Evolutionary conservation across 306 rosid genomes (phyloP).

Genomic region (Cucurbita argyrosperma): DNA sequence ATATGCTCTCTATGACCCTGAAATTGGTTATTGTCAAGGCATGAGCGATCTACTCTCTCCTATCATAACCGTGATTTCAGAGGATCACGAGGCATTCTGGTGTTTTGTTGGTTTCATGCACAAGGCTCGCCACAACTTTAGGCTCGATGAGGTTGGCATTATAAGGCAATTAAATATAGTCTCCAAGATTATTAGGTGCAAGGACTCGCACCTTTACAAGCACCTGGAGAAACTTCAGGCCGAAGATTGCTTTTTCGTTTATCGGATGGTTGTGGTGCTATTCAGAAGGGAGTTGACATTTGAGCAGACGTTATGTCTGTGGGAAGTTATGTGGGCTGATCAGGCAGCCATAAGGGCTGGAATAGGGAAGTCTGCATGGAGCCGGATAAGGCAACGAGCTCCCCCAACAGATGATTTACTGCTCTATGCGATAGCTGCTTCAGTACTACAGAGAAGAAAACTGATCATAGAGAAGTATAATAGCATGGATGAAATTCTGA

Average conservation of each 20-base stretch:
- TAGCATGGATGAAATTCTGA: conserved; percentile 98
- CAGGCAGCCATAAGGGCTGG: conserved; percentile 97
- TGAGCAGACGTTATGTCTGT: conserved; percentile 92
- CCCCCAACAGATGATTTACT: conserved; percentile 88
- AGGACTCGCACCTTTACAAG: conserved; percentile 80
- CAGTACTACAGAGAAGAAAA: conserved; percentile 81
- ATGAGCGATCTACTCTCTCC: conserved; percentile 99
- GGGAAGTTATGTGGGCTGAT: conserved; percentile 99
- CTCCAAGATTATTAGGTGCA: conserved; percentile 68
- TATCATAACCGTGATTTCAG: conserved; percentile 57
- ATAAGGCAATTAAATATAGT: conserved; percentile 77
- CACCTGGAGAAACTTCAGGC: conserved; percentile 96
- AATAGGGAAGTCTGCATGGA: conserved; percentile 85
- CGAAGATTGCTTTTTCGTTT: conserved; percentile 96
- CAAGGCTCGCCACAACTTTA: conserved; percentile 94
- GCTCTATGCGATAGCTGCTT: conserved; percentile 94
- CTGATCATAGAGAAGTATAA: conserved; percentile 79
- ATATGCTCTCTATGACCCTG: conserved; percentile 85
- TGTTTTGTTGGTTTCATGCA: conserved; percentile 99
- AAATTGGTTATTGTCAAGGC: conserved; percentile 99
- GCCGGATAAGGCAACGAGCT: conserved; percentile 91
- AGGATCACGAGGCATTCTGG: conserved; percentile 98
- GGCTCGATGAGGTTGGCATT: conserved; percentile 96
- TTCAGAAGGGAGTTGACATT: conserved; percentile 87
- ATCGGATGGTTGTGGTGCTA: conserved; percentile 95